A percentile compares a stretch with the other conserved stretches of the same genome.
Conservation (phyloP, 257 asterid genomes). For the Cinchona pubescens region DNA sequence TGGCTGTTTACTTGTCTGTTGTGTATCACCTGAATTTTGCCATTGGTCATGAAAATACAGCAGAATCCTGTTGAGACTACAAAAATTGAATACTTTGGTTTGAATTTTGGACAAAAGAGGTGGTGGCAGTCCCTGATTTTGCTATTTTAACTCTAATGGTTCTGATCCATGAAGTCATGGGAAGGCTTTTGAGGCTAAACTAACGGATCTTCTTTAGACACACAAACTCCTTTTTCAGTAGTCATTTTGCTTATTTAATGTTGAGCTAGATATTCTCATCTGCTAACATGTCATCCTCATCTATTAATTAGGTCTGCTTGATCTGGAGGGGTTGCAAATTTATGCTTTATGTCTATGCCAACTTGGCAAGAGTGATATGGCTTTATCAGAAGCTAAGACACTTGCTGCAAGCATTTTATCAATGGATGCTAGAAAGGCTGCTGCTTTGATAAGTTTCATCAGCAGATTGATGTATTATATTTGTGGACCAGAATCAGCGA, state of each 20-base stretch:
- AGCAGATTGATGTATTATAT: slow-evolving; percentile 66
- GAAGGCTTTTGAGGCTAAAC: neutral
- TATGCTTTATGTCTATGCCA: slow-evolving; percentile 81
- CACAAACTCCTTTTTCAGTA: neutral
- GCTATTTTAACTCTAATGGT: neutral
- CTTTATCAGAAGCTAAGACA: slow-evolving; percentile 55
- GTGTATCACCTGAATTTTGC: neutral
- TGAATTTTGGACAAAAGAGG: no score
- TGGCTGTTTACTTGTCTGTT: slow-evolving; percentile 5
- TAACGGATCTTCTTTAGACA: neutral
- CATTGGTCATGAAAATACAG: neutral
- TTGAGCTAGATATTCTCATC: neutral
- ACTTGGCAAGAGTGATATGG: slow-evolving; percentile 70
- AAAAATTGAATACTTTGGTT: no score
- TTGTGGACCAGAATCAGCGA: slow-evolving; percentile 72
- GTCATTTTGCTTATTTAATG: neutral
- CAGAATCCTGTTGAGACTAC: neutral
- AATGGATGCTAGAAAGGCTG: slow-evolving; percentile 60
- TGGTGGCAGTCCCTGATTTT: neutral
- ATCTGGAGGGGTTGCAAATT: slow-evolving; percentile 65
- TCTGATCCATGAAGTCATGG: neutral
- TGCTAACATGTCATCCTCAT: slow-evolving; percentile 16
- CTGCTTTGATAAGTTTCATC: slow-evolving; percentile 63
- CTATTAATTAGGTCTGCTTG: slow-evolving; percentile 72
- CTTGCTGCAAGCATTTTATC: slow-evolving; percentile 65